Conservation (phyloP, 257 asterid species). For the Prunella vulgaris region DNA sequence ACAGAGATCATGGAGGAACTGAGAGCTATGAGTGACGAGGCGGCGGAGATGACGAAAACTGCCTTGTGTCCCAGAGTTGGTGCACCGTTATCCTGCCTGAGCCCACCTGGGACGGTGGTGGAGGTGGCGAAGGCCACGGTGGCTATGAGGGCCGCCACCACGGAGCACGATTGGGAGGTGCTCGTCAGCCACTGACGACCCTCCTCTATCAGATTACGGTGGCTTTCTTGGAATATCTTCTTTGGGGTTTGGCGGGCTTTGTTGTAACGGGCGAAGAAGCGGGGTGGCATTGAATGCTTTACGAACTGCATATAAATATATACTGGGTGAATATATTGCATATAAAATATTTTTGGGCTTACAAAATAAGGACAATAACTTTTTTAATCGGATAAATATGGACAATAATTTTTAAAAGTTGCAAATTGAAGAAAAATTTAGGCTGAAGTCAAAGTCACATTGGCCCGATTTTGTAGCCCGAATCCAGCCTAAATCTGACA, state of each 20-base stretch:
- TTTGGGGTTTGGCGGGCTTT: background rate
- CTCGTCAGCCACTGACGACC: constrained; percentile 46
- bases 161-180: constrained; percentile 63
- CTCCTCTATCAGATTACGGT: constrained; percentile 26
- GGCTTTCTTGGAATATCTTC: constrained; percentile 37
- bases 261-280: constrained; percentile 31
- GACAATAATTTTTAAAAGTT: no score
- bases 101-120: constrained; percentile 27
- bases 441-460: no score
- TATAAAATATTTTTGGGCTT: no score
- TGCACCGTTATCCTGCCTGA: background rate
- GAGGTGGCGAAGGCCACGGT: constrained; percentile 57
- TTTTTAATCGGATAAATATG: no score
- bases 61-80: background rate
- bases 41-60: background rate
- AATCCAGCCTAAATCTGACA: no score
- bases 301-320: constrained; percentile 25
- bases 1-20: background rate
- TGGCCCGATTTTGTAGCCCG: no score
- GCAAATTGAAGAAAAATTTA: no score
- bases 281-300: constrained; percentile 20
- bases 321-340: no score
- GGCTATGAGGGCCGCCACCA: constrained; percentile 59
- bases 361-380: no score
- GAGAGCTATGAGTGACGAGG: background rate